A percentile compares a stretch with the other conserved stretches of the same genome.
These are phyloP conservation scores for Nannizziopsis barbatae DNA, from an alignment of 2,329 filamentous ascomycete genomes.

Conservation along the genomic window DNA sequence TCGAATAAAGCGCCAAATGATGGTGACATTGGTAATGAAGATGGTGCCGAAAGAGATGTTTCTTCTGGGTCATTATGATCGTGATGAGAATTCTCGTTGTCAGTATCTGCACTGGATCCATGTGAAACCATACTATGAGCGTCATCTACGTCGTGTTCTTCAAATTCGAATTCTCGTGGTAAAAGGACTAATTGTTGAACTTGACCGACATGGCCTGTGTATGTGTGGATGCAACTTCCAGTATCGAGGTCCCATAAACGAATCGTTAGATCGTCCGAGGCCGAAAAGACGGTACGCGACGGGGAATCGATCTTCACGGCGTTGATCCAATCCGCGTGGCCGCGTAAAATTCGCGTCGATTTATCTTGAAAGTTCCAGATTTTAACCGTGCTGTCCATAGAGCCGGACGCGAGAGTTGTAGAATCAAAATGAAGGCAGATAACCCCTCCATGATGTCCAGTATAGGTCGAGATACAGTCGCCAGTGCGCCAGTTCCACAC, in stretches of 20 bases:
- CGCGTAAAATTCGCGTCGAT: conserved; percentile 65
- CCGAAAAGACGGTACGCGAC: conserved; percentile 79
- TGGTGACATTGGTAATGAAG: conserved; percentile 18
- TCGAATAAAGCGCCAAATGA: conserved; percentile 42
- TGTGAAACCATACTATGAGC: conserved; percentile 19
- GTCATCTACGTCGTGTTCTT: conserved; percentile 49
- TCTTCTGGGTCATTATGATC: conserved; percentile 20
- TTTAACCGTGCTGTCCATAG: conserved; percentile 78
- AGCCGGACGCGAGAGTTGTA: conserved; percentile 75
- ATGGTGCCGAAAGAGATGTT: conserved; percentile 13
- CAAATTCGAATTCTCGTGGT: conserved; percentile 78
- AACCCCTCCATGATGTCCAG: conserved; percentile 69
- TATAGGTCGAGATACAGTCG: conserved; percentile 68
- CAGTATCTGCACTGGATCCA: conserved; percentile 12
- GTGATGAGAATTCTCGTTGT: conserved; percentile 12
- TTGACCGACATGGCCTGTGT: conserved; percentile 84
- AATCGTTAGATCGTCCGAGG: conserved; percentile 84
- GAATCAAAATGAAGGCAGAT: conserved; percentile 80
- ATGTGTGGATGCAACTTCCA: conserved; percentile 61
- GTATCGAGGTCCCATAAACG: conserved; percentile 90
- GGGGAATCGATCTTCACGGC: conserved; percentile 75
- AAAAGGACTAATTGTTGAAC: conserved; percentile 84
- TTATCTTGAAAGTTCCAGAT: conserved; percentile 86
- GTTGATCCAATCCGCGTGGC: conserved; percentile 93
- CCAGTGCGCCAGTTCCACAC: conserved; percentile 97